Conservation (phyloP, 1,284 basidiomycete species). For the Chalciporus sp. region DNA sequence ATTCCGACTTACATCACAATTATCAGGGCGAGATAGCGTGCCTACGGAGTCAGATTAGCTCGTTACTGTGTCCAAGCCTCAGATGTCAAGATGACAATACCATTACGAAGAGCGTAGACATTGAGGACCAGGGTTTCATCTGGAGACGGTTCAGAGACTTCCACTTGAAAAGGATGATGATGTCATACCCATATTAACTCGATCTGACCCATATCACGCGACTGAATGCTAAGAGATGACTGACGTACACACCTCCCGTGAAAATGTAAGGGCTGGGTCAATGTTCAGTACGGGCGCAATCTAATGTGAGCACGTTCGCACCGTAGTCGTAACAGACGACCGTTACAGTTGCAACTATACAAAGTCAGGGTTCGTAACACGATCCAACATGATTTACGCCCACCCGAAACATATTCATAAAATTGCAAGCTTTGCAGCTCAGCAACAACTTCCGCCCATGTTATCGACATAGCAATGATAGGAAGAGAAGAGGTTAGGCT, state of each 20-base stretch:
- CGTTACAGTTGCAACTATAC: not conserved
- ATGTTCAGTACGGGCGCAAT: not conserved
- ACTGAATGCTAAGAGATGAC: not conserved
- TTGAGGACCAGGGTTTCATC: slow-evolving; percentile 6
- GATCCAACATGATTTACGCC: not conserved
- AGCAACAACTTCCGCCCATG: not conserved
- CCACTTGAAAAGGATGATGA: not conserved
- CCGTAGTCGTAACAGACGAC: slow-evolving; percentile 4
- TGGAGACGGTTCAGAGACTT: not conserved
- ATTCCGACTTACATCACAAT: slow-evolving; percentile 4
- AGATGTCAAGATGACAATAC: not conserved
- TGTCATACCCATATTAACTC: slow-evolving; percentile 11
- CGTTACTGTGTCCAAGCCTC: not conserved
- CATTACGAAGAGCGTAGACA: slow-evolving; percentile 9
- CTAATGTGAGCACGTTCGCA: not conserved
- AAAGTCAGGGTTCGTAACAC: not conserved
- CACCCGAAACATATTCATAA: not conserved
- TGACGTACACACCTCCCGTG: slow-evolving; percentile 5
- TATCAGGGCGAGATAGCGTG: slow-evolving; percentile 9
- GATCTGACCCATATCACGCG: not conserved
- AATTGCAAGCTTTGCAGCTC: not conserved
- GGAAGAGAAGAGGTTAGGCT: not conserved
- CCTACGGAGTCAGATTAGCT: not conserved
- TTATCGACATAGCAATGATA: not conserved
- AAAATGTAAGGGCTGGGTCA: slow-evolving; percentile 1